Evolutionary conservation across 2,329 filamentous ascomycete species (phyloP), one percentile per base, ranked within the genome.

Genomic region (Beauveria sp.): DNA sequence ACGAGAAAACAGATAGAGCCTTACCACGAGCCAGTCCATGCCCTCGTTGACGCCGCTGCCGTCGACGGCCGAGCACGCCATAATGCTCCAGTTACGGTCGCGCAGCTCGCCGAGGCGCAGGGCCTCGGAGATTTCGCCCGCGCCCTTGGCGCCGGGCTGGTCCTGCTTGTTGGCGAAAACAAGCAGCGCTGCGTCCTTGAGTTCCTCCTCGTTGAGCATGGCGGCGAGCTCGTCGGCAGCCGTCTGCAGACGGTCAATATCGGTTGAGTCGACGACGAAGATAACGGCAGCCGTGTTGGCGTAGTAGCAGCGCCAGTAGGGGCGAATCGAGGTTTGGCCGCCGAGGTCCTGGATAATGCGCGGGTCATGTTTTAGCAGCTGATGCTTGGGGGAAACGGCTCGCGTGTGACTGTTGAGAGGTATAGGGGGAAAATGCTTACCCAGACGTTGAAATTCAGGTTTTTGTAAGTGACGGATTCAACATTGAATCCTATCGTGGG

Each of bases 161-260:
- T 99, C 95, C 76, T 99, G 95, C 80, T 99, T 99, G 79, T 99
- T 99, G 70, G 95, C 95, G 76, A 98, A 99, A 12, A 99, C 95
- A 60, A 99, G 79, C 60, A 99, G 79, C 24, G 92, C 88, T 14
- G 95, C 93, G 71, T 98, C 95, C 72, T 91, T 90, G 61, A 99
- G 83, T 76, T 99, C 93, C 67, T 98, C 95, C 77, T 99, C 95
- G 72, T 96, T 96, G 65, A 99, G 78, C 95, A 99, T 99, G 18
- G 93, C 91, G 62, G 88, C 85, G 61, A 99, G 79, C 77, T 99
- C 95, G 73, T 98, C 95, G 3, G 91, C 88, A 3, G 95, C 95
- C 22, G 93, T 99, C 67, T 91, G 88, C 67, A 99, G 79, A 66
- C 95, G 89, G 72, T 98, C 93, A 72, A 98, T 96, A 81, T 99